These are phyloP conservation scores for Mesembryanthemum crystallinum DNA, from an alignment of 148 eudicot species.

Conservation along the genomic window DNA sequence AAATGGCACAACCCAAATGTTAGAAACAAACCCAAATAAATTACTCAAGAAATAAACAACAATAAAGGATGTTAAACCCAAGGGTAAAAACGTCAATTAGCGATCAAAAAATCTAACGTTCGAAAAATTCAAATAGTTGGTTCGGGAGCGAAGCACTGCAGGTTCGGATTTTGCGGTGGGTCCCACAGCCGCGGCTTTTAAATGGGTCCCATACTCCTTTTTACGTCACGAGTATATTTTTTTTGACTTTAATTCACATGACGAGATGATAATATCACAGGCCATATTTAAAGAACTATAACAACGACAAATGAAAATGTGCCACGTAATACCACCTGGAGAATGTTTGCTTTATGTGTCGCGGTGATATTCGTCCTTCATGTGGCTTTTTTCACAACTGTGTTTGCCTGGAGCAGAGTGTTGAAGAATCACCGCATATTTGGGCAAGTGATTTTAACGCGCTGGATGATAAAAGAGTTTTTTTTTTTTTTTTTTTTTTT, in stretches of 20 bases:
- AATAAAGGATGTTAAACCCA: neutral
- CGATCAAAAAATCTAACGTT: slow-evolving; percentile 20
- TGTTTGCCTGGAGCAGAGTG: neutral
- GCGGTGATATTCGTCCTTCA: neutral
- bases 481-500: neutral
- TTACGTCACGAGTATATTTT: slow-evolving; percentile 19
- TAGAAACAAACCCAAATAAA: no score
- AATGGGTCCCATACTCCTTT: slow-evolving; percentile 11
- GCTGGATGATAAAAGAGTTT: neutral
- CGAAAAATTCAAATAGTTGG: slow-evolving; percentile 30
- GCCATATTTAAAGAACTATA: neutral
- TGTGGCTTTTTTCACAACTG: neutral
- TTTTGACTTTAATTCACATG: slow-evolving; percentile 14
- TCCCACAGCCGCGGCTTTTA: slow-evolving; percentile 10
- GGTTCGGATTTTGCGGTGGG: slow-evolving; percentile 2
- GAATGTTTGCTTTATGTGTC: neutral
- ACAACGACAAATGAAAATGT: slow-evolving; percentile 10
- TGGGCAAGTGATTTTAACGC: neutral
- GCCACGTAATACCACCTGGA: neutral
- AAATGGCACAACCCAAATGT: no score
- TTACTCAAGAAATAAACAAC: neutral
- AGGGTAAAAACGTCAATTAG: slow-evolving; percentile 20
- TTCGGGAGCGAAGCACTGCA: slow-evolving; percentile 17
- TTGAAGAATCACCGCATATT: neutral
- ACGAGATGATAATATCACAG: slow-evolving; percentile 9